phyloP scores from a whole-genome alignment of 768 basidiomycete species.

The Auricularia sp. region DNA sequence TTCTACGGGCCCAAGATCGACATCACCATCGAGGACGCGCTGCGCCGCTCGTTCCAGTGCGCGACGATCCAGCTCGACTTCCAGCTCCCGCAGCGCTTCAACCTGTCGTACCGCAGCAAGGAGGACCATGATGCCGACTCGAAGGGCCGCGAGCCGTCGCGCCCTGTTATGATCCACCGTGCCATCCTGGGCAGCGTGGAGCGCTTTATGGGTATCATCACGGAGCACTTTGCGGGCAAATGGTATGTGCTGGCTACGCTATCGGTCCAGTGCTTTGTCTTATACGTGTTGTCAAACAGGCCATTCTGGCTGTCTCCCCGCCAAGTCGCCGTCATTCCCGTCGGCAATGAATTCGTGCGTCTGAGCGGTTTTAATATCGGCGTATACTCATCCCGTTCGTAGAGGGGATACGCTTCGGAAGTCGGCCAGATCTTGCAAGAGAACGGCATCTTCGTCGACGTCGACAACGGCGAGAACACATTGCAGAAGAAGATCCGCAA shows the following conservation, averaged over 20 bases:
- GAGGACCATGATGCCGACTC: conserved; percentile 47
- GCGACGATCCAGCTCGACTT: conserved; percentile 99
- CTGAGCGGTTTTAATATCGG: not conserved
- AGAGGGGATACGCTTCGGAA: conserved; percentile 87
- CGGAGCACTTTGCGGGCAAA: conserved; percentile 95
- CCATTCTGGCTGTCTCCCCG: conserved; percentile 99
- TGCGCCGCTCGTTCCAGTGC: conserved; percentile 91
- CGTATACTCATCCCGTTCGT: conserved; percentile 7
- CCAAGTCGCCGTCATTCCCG: conserved; percentile 89
- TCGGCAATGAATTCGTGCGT: conserved; percentile 75
- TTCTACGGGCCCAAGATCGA: conserved; percentile 99
- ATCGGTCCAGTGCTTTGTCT: no score
- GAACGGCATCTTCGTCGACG: conserved; percentile 77
- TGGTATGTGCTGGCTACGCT: conserved; percentile 46
- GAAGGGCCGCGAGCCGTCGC: conserved; percentile 41
- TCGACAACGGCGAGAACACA: conserved; percentile 86
- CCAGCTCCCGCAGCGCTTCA: conserved; percentile 94
- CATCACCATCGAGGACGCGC: conserved; percentile 88
- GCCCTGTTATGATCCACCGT: conserved; percentile 97
- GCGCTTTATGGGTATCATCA: conserved; percentile 92
- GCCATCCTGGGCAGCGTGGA: conserved; percentile 92
- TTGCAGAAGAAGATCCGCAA: conserved; percentile 96
- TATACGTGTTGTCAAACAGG: no score
- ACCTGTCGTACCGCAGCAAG: conserved; percentile 79
- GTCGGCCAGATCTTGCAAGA: conserved; percentile 57